Evolutionary conservation across 2,329 filamentous ascomycete species (phyloP).

Genomic region (Ambrosiella xylebori): DNA sequence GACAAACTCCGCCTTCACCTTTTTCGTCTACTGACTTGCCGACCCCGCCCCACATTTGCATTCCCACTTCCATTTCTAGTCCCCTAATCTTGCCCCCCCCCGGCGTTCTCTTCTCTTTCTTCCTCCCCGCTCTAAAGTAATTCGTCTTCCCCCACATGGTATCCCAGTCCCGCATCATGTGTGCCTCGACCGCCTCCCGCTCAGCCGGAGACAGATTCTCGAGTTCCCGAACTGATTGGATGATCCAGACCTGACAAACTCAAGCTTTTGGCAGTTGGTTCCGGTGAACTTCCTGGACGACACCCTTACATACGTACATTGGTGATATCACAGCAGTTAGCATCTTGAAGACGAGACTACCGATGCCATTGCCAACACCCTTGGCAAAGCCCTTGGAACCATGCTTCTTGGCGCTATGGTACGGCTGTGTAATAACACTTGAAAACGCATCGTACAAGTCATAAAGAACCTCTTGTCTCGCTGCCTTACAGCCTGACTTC

Average conservation of each 20-base stretch:
- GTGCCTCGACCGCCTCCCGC: slow-evolving; percentile 17
- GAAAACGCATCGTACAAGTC: slow-evolving; percentile 50
- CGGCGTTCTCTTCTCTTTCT: slow-evolving; percentile 21
- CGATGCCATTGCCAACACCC: slow-evolving; percentile 45
- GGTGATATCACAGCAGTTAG: slow-evolving; percentile 42
- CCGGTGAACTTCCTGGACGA: slow-evolving; percentile 41
- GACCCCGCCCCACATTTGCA: slow-evolving; percentile 24
- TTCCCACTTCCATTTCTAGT: slow-evolving; percentile 14
- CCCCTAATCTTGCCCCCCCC: slow-evolving; percentile 27
- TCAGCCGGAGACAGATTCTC: slow-evolving; percentile 20
- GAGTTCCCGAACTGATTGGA: slow-evolving; percentile 36
- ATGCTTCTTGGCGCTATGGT: slow-evolving; percentile 36
- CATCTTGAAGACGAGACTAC: slow-evolving; percentile 47
- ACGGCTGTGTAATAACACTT: slow-evolving; percentile 31
- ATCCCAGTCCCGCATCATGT: slow-evolving; percentile 25
- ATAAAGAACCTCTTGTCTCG: slow-evolving; percentile 42
- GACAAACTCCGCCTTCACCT: neutral
- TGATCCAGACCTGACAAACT: slow-evolving; percentile 39
- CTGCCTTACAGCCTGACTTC: slow-evolving; percentile 43
- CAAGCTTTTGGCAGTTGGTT: slow-evolving; percentile 33
- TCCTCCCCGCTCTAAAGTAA: neutral
- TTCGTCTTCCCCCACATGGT: slow-evolving; percentile 20
- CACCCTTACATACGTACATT: slow-evolving; percentile 46
- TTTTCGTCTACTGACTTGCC: slow-evolving; percentile 25
- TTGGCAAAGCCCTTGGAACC: slow-evolving; percentile 30